phyloP scores from a whole-genome alignment of 2,329 filamentous ascomycete species.

The Hyphodiscus sp. region DNA sequence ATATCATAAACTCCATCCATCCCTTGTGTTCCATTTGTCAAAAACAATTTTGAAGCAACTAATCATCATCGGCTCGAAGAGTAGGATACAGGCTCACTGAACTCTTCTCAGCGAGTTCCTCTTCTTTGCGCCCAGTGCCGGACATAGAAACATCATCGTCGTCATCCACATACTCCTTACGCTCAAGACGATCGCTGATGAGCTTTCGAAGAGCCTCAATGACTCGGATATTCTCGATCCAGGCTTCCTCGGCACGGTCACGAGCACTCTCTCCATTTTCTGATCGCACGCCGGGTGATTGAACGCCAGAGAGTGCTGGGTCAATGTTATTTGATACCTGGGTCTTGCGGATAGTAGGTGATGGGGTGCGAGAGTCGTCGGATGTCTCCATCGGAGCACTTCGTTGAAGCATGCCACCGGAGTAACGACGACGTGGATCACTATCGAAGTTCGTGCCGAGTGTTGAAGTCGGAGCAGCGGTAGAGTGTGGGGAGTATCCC shows the following conservation, averaged over 20 bases:
- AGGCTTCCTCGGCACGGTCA: slow-evolving; percentile 56
- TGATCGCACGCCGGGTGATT: slow-evolving; percentile 50
- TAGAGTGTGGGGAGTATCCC: slow-evolving; percentile 61
- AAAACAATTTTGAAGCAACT: neutral
- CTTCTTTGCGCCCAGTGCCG: slow-evolving; percentile 8
- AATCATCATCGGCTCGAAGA: slow-evolving; percentile 20
- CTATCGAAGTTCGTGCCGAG: slow-evolving; percentile 61
- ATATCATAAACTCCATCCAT: neutral
- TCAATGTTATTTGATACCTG: slow-evolving; percentile 27
- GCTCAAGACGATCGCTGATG: slow-evolving; percentile 50
- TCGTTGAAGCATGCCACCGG: slow-evolving; percentile 60
- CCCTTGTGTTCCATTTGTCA: neutral
- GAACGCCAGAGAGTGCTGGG: slow-evolving; percentile 32
- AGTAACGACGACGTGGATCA: slow-evolving; percentile 58
- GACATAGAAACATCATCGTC: slow-evolving; percentile 20
- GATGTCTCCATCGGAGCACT: slow-evolving; percentile 35
- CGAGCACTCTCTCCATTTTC: slow-evolving; percentile 45
- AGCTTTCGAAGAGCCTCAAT: slow-evolving; percentile 56
- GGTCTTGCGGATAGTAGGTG: slow-evolving; percentile 36
- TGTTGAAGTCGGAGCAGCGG: slow-evolving; percentile 59
- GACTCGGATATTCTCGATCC: slow-evolving; percentile 59
- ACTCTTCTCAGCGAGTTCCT: slow-evolving; percentile 5
- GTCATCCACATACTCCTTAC: slow-evolving; percentile 43
- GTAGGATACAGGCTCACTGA: slow-evolving; percentile 19
- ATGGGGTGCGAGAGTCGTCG: slow-evolving; percentile 12